Base-by-base conservation (phyloP, 2,329 filamentous ascomycete genomes). In the Pleurostoma richardsiae region DNA sequence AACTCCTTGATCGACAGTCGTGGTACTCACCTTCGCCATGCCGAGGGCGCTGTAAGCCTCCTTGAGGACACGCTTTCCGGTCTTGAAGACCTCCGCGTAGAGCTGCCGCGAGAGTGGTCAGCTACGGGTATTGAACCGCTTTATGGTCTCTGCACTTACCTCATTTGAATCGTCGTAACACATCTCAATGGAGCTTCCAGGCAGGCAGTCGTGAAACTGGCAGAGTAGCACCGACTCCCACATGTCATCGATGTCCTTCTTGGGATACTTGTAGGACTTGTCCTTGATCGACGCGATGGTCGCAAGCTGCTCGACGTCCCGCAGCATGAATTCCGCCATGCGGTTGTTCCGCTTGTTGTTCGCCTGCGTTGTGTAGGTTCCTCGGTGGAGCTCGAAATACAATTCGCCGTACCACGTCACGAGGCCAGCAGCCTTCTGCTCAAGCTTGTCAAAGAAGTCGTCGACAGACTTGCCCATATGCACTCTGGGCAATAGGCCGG, bases 361-460 rank as follows among this genome's bases (percentile, higher is more conserved):
- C 49, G 91, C 87, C 65, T 97, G 92, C 0, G 92, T 96, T 4
- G 94, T 99, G 69, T 97, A 97, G 10, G 92, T 97, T 45, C 94
- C 94, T 50, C 94, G 87, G 64, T 99, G 94, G 42, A 99, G 79
- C 68, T 99, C 94, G 65, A 99, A 96, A 70, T 99, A 99, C 6
- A 99, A 78, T 70, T 99, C 94, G 39, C 94, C 94, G 63, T 96
- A 96, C 94, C 94, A 99, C 1, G 94, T 97, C 28, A 90, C 88
- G 45, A 96, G 85, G 19, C 89, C 77, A 3, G 82, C 66, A 29
- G 82, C 82, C 69, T 91, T 95, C 67, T 86, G 81, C 64, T 96
- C 86, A 4, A 99, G 74, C 44, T 80, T 79, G 56, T 87, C 87
- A 61, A 96, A 97, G 73, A 97, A 97, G 57, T 96, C 89, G 50